Conservation (phyloP, 1,284 basidiomycete species). For the Fomitopsis schrenkii region DNA sequence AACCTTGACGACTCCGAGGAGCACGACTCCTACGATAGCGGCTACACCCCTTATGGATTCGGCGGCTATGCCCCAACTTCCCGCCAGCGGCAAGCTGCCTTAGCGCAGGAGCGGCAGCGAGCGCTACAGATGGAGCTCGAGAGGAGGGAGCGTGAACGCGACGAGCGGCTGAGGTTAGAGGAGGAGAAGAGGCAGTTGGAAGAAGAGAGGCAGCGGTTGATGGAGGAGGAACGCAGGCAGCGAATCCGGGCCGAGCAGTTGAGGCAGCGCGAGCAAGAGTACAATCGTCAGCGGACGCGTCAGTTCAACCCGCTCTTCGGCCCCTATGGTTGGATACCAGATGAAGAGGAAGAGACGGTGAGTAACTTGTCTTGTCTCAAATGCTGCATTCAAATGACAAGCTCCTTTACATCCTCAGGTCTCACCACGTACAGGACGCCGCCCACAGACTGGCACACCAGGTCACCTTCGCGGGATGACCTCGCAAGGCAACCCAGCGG, state of each 20-base stretch:
- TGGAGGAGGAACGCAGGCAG: slow-evolving; percentile 20
- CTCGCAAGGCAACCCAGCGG: background rate
- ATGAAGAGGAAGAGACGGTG: background rate
- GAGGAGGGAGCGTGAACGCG: slow-evolving; percentile 17
- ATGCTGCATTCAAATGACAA: too few species aligned
- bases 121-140: slow-evolving; percentile 19
- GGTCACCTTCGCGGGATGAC: background rate
- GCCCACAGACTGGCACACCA: background rate
- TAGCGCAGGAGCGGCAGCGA: slow-evolving; percentile 17
- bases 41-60: slow-evolving; percentile 4
- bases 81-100: slow-evolving; percentile 14
- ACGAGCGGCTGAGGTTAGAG: slow-evolving; percentile 17
- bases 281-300: slow-evolving; percentile 4
- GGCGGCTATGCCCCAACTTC: slow-evolving; percentile 5
- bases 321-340: background rate
- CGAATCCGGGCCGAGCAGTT: slow-evolving; percentile 18
- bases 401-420: background rate
- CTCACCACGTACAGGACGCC: background rate
- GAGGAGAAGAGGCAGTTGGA: slow-evolving; percentile 18
- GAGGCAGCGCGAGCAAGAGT: slow-evolving; percentile 19
- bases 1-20: slow-evolving; percentile 17
- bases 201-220: slow-evolving; percentile 18
- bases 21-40: slow-evolving; percentile 8
- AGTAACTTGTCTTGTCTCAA: background rate
- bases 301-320: slow-evolving; percentile 5